phyloP scores from a whole-genome alignment of 345 rosid genomes.

The Eucalyptus tenuipes region DNA sequence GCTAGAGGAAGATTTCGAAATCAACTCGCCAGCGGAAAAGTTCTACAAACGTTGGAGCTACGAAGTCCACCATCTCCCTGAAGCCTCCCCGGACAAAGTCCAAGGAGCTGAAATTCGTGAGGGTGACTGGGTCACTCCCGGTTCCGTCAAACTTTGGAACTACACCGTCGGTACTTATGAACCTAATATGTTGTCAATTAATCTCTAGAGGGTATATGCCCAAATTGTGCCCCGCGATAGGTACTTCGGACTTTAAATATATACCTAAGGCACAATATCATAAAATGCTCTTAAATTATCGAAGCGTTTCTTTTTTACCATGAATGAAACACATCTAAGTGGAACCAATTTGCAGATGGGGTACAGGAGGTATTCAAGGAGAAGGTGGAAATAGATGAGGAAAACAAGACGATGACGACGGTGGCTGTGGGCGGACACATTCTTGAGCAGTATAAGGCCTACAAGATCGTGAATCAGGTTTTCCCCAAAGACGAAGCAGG shows the following conservation, averaged over 20 bases:
- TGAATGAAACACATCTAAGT: not conserved
- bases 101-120: slow-evolving; percentile 1
- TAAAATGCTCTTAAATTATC: not conserved
- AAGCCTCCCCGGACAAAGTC: not conserved
- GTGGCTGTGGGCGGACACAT: not conserved
- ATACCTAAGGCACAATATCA: not conserved
- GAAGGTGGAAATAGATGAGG: not conserved
- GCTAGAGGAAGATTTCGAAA: not conserved
- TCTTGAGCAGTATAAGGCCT: not conserved
- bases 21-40: slow-evolving; percentile 3
- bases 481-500: not conserved
- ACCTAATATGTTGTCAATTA: not conserved
- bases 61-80: not conserved
- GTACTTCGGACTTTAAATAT: not conserved
- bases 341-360: not conserved
- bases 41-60: not conserved
- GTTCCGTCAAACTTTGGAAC: slow-evolving; percentile 2
- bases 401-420: not conserved
- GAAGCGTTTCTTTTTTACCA: not conserved
- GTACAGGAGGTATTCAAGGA: not conserved
- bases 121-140: slow-evolving; percentile 1
- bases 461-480: not conserved
- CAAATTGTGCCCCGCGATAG: not conserved
- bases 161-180: not conserved
- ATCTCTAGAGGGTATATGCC: not conserved